Conservation (phyloP, 805 yeast species). For the Metschnikowia reukaufii region DNA sequence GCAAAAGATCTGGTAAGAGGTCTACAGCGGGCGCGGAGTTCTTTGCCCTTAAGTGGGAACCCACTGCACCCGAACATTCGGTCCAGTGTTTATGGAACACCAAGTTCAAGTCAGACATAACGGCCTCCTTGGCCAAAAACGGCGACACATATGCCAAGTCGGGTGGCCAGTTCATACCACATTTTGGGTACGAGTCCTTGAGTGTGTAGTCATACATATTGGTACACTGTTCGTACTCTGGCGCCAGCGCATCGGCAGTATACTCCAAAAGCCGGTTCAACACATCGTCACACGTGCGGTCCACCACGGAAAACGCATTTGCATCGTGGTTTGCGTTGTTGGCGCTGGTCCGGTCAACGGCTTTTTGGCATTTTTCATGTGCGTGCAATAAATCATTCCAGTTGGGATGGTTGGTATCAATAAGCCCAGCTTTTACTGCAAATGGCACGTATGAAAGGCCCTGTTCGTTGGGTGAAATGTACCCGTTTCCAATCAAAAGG, state of each 20-base stretch:
- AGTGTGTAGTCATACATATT: conserved; percentile 82
- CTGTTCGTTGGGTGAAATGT: conserved; percentile 89
- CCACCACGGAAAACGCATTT: conserved; percentile 9
- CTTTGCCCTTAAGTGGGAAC: conserved; percentile 48
- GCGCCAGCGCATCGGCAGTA: conserved; percentile 28
- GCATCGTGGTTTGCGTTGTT: conserved; percentile 10
- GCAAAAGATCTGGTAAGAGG: conserved; percentile 65
- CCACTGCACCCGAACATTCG: conserved; percentile 73
- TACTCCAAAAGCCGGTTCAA: conserved; percentile 37
- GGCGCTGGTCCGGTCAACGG: conserved; percentile 32
- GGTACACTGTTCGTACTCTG: conserved; percentile 54
- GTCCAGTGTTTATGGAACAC: conserved; percentile 54
- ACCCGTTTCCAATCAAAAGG: conserved; percentile 84
- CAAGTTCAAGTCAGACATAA: conserved; percentile 52
- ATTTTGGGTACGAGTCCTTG: conserved; percentile 72
- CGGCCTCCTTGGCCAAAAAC: conserved; percentile 49
- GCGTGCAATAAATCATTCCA: conserved; percentile 44
- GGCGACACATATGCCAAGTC: conserved; percentile 49
- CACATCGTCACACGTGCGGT: conserved; percentile 46
- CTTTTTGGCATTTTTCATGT: conserved; percentile 63
- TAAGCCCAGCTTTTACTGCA: conserved; percentile 56
- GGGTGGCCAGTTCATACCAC: conserved; percentile 93
- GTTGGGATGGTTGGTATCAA: conserved; percentile 41
- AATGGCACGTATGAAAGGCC: conserved; percentile 78
- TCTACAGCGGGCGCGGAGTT: conserved; percentile 60